A percentile compares a stretch with the other conserved stretches of the same genome.
phyloP scores from a whole-genome alignment of 2,329 filamentous ascomycete species.

The Capronia epimyces region DNA sequence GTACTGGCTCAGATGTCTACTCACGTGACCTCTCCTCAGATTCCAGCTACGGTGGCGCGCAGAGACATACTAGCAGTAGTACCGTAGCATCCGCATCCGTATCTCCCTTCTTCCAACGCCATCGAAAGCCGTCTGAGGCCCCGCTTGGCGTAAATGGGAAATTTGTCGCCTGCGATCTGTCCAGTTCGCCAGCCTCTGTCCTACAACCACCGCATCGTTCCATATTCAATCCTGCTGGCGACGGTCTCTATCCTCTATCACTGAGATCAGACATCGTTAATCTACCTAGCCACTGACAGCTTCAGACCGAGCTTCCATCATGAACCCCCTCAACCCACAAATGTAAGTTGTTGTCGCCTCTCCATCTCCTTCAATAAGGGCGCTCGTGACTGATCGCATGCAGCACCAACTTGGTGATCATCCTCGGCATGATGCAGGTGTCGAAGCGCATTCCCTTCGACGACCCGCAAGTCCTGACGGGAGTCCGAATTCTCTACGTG shows the following conservation, averaged over 20 bases:
- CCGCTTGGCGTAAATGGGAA: neutral
- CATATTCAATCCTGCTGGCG: neutral
- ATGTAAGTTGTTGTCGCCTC: conserved; percentile 3
- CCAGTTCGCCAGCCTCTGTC: conserved; percentile 2
- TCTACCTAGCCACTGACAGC: neutral
- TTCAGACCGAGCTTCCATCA: conserved; percentile 1
- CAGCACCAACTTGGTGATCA: conserved; percentile 89
- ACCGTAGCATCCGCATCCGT: too few species aligned
- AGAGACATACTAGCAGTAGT: too few species aligned
- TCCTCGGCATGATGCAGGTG: conserved; percentile 97
- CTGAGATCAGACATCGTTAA: neutral
- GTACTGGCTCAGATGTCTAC: too few species aligned
- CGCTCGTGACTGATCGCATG: conserved; percentile 28
- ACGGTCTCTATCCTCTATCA: neutral
- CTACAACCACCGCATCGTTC: neutral
- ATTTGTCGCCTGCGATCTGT: conserved; percentile 13
- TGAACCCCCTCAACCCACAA: conserved; percentile 20
- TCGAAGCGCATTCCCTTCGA: conserved; percentile 95
- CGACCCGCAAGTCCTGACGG: conserved; percentile 65
- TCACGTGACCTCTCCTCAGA: too few species aligned
- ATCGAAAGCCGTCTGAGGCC: too few species aligned
- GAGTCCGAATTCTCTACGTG: conserved; percentile 60
- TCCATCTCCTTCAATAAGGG: neutral
- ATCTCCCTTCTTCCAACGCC: too few species aligned
- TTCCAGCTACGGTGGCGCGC: too few species aligned